Base-by-base conservation (phyloP, 73 alveolate genomes). In the Symbiodinium pilosum region DNA sequence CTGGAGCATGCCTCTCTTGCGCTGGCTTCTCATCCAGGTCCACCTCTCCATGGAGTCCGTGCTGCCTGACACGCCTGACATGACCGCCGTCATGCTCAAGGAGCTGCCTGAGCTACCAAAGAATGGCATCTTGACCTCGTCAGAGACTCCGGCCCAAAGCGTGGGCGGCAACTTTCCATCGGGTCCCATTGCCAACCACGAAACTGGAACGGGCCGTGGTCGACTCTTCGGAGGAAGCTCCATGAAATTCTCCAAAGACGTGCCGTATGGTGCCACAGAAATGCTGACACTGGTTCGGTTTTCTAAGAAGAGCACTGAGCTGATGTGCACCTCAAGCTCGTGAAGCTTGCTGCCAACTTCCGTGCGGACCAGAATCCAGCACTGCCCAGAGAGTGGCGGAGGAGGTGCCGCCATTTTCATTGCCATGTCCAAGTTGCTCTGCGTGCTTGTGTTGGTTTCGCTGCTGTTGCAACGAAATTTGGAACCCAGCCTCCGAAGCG, bases 281-380 rank as follows among this genome's bases (percentile, higher is more conserved):
- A 91, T 16, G 36, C 87, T 39, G n/a, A 91, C 47, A 32, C 36
- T 86, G n/a, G 97, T 91, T 40, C 97, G 97, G n/a, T 91, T 91
- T 81, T 91, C 97, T 81, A 91, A 30, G 68, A 91, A 91, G 69
- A 91, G 97, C 41, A 91, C 97, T n/a, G 97, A 91, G 52, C 93
- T 84, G 30, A 91, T n/a, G 47, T 68, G 87, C 38, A 91, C 97
- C 59, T 91, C 97, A 47, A 91, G 54, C 68, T 91, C 97, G 39
- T 91, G 97, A 3, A 91, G 97, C 56, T 91, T 91, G 88, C 52
- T 42, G 41, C 97, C 97, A 36, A 64, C 81, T 43, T 91, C 97
- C 5, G 97, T 91, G n/a, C 97, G 73, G 54, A 91, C 97, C 54
- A 91, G 39, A 54, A 91, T 83, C 97, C 97, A 91, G 41, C 40